Percentiles rank a stretch among this genome's conserved stretches.
Conservation (phyloP, 352 stramenopile genomes). For the Phytophthora litchii region DNA sequence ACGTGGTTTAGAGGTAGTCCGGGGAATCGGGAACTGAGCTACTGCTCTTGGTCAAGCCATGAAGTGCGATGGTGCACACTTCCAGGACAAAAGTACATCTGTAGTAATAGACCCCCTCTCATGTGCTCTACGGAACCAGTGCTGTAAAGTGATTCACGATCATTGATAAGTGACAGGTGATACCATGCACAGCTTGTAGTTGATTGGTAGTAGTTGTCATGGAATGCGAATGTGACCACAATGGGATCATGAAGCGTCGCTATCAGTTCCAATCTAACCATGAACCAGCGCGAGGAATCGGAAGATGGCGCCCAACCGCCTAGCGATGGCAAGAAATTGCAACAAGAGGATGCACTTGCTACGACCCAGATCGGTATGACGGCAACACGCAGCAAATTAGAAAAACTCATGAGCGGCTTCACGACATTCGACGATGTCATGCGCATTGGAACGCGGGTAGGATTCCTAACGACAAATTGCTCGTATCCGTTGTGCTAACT, state of each 20-base stretch:
- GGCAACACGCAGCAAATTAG: slow-evolving; percentile 82
- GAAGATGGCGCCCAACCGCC: background rate
- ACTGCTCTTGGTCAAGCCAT: no score
- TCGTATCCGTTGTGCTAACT: background rate
- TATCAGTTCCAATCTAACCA: slow-evolving; percentile 21
- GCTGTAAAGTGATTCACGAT: no score
- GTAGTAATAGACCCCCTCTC: no score
- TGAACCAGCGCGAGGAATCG: slow-evolving; percentile 25
- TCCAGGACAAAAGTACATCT: no score
- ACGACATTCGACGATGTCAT: slow-evolving; percentile 88
- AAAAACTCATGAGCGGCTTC: slow-evolving; percentile 88
- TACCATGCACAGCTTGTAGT: no score
- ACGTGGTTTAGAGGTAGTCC: no score
- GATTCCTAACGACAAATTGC: background rate
- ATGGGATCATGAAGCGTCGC: slow-evolving; percentile 31
- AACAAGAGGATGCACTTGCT: slow-evolving; percentile 23
- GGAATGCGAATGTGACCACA: no score
- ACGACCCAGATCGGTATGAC: slow-evolving; percentile 56
- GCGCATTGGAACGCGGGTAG: slow-evolving; percentile 79
- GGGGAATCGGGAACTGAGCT: no score
- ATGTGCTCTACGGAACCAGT: no score
- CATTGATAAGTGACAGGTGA: no score
- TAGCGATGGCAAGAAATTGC: slow-evolving; percentile 8
- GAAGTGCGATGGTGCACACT: no score
- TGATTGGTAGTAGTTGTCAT: no score